These are phyloP conservation scores for Fusarium concolor DNA, from an alignment of 2,329 filamentous ascomycete genomes.

Conservation along the genomic window DNA sequence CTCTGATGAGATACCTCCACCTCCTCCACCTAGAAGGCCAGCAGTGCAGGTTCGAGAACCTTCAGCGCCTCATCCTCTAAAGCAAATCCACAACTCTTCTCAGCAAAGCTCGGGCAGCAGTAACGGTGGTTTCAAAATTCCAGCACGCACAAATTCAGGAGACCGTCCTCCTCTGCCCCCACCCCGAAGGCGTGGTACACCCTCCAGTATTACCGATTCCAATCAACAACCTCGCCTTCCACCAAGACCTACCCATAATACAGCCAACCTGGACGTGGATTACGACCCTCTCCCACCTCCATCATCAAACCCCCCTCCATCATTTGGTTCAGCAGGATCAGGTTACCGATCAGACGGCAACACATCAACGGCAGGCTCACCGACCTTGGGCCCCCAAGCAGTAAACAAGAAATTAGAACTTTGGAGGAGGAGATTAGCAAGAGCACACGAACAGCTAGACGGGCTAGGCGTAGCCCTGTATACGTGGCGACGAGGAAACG, in stretches of 20 bases:
- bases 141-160: constrained; percentile 25
- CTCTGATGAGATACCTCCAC: constrained; percentile 45
- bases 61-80: constrained; percentile 53
- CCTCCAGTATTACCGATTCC: constrained; percentile 46
- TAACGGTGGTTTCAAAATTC: constrained; percentile 26
- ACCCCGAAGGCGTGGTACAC: constrained; percentile 59
- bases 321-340: constrained; percentile 43
- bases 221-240: constrained; percentile 46
- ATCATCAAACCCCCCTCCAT: constrained; percentile 37
- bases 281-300: constrained; percentile 56
- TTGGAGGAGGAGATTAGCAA: constrained; percentile 75
- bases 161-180: constrained; percentile 59
- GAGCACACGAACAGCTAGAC: constrained; percentile 73
- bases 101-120: constrained; percentile 47
- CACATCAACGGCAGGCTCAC: constrained; percentile 51
- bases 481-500: constrained; percentile 78
- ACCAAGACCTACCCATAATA: constrained; percentile 48
- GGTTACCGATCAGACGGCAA: constrained; percentile 48
- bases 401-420: constrained; percentile 77
- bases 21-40: constrained; percentile 53
- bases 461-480: constrained; percentile 74
- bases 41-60: constrained; percentile 31
- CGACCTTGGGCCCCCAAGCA: constrained; percentile 49
- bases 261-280: constrained; percentile 56
- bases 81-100: constrained; percentile 57